A percentile compares a stretch with the other conserved stretches of the same genome.
phyloP scores from a whole-genome alignment of 2,329 filamentous ascomycete species.

The Calonectria multiphialidica region DNA sequence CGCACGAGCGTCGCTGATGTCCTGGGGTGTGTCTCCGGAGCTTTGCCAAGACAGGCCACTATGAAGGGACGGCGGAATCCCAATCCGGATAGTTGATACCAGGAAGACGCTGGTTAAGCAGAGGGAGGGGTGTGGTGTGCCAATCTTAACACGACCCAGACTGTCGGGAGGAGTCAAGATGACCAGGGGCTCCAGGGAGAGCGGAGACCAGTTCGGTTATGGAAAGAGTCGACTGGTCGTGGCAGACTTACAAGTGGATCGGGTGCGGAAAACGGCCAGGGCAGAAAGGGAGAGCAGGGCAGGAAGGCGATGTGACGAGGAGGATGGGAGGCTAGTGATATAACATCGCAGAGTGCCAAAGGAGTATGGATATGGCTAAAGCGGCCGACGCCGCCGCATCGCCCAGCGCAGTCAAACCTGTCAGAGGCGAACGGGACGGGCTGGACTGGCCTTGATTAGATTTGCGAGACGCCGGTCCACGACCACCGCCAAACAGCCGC shows the following conservation, averaged over 20 bases:
- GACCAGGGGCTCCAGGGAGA: slow-evolving; percentile 30
- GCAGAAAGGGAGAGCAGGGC: slow-evolving; percentile 25
- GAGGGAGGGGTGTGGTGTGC: slow-evolving; percentile 39
- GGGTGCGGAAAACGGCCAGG: slow-evolving; percentile 23
- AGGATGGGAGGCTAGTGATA: slow-evolving; percentile 32
- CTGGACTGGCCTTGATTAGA: slow-evolving; percentile 38
- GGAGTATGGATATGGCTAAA: slow-evolving; percentile 26
- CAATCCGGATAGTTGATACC: slow-evolving; percentile 43
- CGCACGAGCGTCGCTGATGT: slow-evolving; percentile 43
- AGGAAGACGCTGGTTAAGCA: slow-evolving; percentile 41
- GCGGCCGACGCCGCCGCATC: slow-evolving; percentile 23
- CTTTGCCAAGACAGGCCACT: slow-evolving; percentile 43
- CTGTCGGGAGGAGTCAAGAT: slow-evolving; percentile 42
- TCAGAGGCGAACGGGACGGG: slow-evolving; percentile 29
- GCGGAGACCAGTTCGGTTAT: slow-evolving; percentile 21
- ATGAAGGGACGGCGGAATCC: slow-evolving; percentile 41
- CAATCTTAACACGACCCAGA: slow-evolving; percentile 47
- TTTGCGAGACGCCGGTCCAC: slow-evolving; percentile 42
- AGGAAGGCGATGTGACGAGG: slow-evolving; percentile 21
- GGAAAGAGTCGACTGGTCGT: slow-evolving; percentile 31
- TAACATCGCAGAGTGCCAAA: slow-evolving; percentile 16
- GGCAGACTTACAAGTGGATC: slow-evolving; percentile 25
- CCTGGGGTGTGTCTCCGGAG: slow-evolving; percentile 33
- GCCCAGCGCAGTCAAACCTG: slow-evolving; percentile 31
- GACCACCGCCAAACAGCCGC: slow-evolving; percentile 35